These are phyloP conservation scores for Phaeosphaeria sp. DNA, from an alignment of 2,329 filamentous ascomycete species.

Conservation along the genomic window DNA sequence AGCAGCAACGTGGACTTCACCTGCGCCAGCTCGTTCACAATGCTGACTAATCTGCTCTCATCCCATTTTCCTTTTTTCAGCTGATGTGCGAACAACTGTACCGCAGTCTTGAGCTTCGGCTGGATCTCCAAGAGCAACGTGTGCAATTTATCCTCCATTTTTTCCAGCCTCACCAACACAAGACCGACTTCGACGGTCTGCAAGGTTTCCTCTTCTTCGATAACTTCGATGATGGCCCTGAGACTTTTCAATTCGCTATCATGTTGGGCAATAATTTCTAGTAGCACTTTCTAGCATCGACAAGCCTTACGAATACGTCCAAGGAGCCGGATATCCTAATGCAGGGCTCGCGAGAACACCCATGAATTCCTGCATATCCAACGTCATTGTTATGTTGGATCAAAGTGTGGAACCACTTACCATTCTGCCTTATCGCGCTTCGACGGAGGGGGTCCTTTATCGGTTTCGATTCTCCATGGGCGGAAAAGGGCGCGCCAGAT, in stretches of 20 bases:
- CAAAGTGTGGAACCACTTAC: neutral
- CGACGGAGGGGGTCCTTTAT: neutral
- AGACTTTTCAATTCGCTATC: constrained; percentile 19
- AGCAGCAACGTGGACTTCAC: constrained; percentile 20
- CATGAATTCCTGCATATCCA: neutral
- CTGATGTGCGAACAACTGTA: constrained; percentile 19
- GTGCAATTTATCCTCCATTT: neutral
- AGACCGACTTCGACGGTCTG: neutral
- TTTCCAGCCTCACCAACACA: neutral
- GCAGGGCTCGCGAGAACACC: constrained; percentile 2
- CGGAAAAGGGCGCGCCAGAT: neutral
- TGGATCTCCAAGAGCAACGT: constrained; percentile 11
- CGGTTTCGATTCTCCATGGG: neutral
- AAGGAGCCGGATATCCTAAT: constrained; percentile 13
- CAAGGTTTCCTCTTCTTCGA: constrained; percentile 13
- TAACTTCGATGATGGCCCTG: constrained; percentile 15
- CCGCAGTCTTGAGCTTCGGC: constrained; percentile 9
- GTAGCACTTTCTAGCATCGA: constrained; percentile 12
- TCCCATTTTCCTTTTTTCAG: constrained; percentile 19
- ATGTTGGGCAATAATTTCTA: constrained; percentile 15
- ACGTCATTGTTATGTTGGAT: neutral
- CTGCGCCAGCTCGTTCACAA: constrained; percentile 24
- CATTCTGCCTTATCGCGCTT: neutral
- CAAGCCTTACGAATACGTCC: constrained; percentile 18
- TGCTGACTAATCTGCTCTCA: constrained; percentile 19